phyloP scores from a whole-genome alignment of 2,329 filamentous ascomycete genomes.

The Rutstroemia sp. region DNA sequence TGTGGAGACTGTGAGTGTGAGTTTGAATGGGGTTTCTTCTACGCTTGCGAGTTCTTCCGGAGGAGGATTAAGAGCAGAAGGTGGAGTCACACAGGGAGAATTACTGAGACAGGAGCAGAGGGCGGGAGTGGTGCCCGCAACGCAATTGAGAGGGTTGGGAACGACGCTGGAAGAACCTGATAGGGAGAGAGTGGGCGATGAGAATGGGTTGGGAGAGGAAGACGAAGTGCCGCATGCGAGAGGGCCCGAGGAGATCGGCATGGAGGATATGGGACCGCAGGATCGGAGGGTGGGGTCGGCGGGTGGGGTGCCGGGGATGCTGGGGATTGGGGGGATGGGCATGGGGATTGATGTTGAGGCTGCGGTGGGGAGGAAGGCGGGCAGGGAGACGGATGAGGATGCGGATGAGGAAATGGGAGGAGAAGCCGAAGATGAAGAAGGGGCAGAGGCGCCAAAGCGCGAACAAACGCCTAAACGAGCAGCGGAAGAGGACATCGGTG shows the following conservation, averaged over 20 bases:
- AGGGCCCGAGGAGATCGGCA: conserved; percentile 77
- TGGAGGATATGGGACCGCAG: conserved; percentile 80
- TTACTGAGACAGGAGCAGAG: conserved; percentile 80
- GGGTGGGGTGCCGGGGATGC: conserved; percentile 29
- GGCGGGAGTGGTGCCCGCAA: conserved; percentile 67
- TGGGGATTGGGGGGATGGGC: conserved; percentile 35
- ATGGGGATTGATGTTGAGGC: conserved; percentile 51
- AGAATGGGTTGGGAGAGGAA: conserved; percentile 37
- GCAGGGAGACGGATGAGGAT: conserved; percentile 45
- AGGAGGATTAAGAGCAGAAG: conserved; percentile 26
- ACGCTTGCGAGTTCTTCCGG: conserved; percentile 17
- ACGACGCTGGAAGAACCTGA: conserved; percentile 21
- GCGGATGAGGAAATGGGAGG: conserved; percentile 40
- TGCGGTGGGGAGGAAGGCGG: conserved; percentile 45
- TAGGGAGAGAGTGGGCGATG: background rate
- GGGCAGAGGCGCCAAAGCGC: conserved; percentile 11
- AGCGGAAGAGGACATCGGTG: conserved; percentile 40
- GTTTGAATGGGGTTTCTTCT: conserved; percentile 60
- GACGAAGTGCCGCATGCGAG: conserved; percentile 71
- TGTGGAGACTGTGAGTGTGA: conserved; percentile 74
- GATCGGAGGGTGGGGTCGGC: conserved; percentile 31
- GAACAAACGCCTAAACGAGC: conserved; percentile 46
- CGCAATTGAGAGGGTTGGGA: conserved; percentile 39
- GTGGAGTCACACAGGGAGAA: conserved; percentile 74
- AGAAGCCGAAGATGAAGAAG: conserved; percentile 25